Base-by-base conservation (phyloP, 2,329 filamentous ascomycete genomes). In the Thermoascus crustaceus region DNA sequence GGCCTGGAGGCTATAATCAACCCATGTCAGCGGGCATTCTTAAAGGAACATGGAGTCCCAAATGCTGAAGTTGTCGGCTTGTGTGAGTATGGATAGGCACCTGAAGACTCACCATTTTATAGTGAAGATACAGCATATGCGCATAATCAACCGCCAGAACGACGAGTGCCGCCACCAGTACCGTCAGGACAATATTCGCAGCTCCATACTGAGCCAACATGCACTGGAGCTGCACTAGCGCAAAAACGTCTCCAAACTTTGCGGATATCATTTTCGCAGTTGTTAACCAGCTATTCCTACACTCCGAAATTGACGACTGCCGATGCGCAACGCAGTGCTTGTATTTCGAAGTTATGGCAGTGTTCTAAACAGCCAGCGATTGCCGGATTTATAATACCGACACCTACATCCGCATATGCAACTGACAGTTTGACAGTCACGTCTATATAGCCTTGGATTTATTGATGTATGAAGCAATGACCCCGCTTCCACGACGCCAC, bases 1-100 rank as follows among this genome's bases (percentile, higher is more conserved):
- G 73, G 0, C 73, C 72, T 2, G 72, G 72, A 1, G 72, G 72
- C 69, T 72, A 35, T 37, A n/a, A 27, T 13, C 1, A 8, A 32
- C 26, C 13, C 35, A 14, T 18, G 17, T 34, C 7, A 8, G 5
- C 20, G 11, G 8, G 14, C 11, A 17, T 8, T 13, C 4, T 11
- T 8, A 16, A 14, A 3, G 23, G 9, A 22, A 18, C 25, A 25
- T 9, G 10, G 11, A 19, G 9, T 19, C 2, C 4, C 11, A 14
- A 32, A 23, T 14, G n/a, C 9, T 14, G 16, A 5, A 13, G 13
- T n/a, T n/a, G n/a, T n/a, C n/a, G n/a, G n/a, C n/a, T n/a, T n/a
- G n/a, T n/a, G n/a, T n/a, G n/a, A n/a, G n/a, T n/a, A n/a, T n/a
- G n/a, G n/a, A n/a, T n/a, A n/a, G n/a, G n/a, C n/a, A n/a, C n/a